Base-by-base conservation (phyloP, 2,329 filamentous ascomycete genomes). In the Cordyceps pruinosa region DNA sequence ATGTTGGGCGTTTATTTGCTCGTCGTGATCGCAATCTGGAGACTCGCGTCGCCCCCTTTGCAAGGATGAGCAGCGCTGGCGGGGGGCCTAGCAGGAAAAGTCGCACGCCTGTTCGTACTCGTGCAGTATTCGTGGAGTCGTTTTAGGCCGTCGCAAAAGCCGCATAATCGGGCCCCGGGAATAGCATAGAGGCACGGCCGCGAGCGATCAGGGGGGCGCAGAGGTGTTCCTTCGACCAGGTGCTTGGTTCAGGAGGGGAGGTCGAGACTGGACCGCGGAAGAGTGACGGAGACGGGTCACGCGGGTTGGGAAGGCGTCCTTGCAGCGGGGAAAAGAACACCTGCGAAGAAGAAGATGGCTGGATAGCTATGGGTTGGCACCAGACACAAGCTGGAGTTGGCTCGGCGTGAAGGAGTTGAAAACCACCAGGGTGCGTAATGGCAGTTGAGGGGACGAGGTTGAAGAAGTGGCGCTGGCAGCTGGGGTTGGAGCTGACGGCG, bases 1-100 rank as follows among this genome's bases (percentile, higher is more conserved):
- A 84, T 84, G 62, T 61, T 70, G 68, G 61, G 58, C 30, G 41
- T 49, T 13, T 44, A 45, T 50, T 12, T 15, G 45, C 13, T 49
- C 17, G 42, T 53, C 25, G 47, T 46, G 21, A 37, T 30, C 49
- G 37, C 21, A 37, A 28, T 28, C 15, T 30, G 21, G 28, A 34
- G 37, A 39, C 4, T 2, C 15, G 23, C 17, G 34, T 41, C 12
- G 55, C 10, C 53, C 37, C 44, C 53, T 45, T 56, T 48, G 48
- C 42, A 37, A 35, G 34, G 44, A 49, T 47, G 8, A 26, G 44
- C 46, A 37, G 46, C 46, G 44, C 21, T 6, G 19, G 34, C 26
- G 21, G n/a, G n/a, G 34, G 44, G 45, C 41, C 9, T 25, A n/a
- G 50, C 23, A 35, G 25, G 8, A 54, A 46, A 56, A 34, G 42